Percentiles rank a stretch among this genome's conserved stretches.
Evolutionary conservation across 495 filamentous ascomycete species (phyloP).

Genomic region (Chaetomium fimeti): DNA sequence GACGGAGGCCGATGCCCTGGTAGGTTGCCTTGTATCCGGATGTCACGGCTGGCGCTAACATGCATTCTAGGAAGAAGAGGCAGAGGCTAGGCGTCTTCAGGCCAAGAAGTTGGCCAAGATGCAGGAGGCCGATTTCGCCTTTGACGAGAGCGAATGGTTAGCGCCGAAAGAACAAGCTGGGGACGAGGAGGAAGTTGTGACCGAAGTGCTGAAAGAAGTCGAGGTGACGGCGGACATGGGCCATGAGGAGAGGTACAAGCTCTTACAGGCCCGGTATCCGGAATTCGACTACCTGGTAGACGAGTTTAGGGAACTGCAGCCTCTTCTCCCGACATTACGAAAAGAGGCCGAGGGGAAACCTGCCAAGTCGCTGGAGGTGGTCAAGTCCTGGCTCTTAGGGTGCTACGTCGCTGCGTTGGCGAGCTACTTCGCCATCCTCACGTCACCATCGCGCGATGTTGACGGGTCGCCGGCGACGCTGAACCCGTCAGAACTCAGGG

Average conservation of each 20-base stretch:
- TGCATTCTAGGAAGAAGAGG: slow-evolving; percentile 67
- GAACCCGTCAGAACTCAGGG: slow-evolving; percentile 67
- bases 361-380: slow-evolving; percentile 54
- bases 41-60: slow-evolving; percentile 5
- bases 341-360: slow-evolving; percentile 54
- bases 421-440: slow-evolving; percentile 91
- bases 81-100: slow-evolving; percentile 81
- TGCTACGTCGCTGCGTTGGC: slow-evolving; percentile 81
- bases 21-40: slow-evolving; percentile 14
- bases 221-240: slow-evolving; percentile 78
- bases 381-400: slow-evolving; percentile 72
- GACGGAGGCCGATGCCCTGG: slow-evolving; percentile 82
- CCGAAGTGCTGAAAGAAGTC: slow-evolving; percentile 77
- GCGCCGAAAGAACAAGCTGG: slow-evolving; percentile 45
- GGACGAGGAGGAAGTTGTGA: slow-evolving; percentile 59
- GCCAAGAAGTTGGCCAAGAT: slow-evolving; percentile 83
- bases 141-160: slow-evolving; percentile 84
- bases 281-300: slow-evolving; percentile 84
- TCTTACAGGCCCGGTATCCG: slow-evolving; percentile 78
- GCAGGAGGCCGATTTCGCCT: slow-evolving; percentile 86
- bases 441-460: slow-evolving; percentile 63
- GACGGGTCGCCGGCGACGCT: slow-evolving; percentile 54
- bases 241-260: slow-evolving; percentile 68
- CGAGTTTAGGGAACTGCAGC: slow-evolving; percentile 73
- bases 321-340: slow-evolving; percentile 56